Conservation (phyloP, 169 alveolate genomes). For the Toxoplasma gondii region DNA sequence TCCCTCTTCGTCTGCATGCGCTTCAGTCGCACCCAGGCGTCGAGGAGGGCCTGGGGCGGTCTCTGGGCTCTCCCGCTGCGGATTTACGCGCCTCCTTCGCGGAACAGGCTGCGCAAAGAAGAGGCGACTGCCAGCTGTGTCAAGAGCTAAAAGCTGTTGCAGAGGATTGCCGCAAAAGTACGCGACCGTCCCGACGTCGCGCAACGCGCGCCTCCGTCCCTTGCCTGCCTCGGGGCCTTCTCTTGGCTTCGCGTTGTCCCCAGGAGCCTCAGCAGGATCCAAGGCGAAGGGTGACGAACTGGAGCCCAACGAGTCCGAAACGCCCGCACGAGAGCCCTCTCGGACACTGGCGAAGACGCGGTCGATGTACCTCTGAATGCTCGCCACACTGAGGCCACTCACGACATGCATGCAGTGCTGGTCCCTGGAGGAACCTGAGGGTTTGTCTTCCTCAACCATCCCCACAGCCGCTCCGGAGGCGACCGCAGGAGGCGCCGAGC, state of each 20-base stretch:
- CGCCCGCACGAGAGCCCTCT: not conserved
- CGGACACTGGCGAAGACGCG: not conserved
- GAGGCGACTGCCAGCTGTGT: not conserved
- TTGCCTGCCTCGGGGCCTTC: not conserved
- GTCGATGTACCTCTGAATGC: not conserved
- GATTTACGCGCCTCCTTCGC: not conserved
- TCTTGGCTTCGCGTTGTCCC: not conserved
- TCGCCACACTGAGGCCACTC: not conserved
- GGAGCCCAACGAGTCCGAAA: too few relatives aligned
- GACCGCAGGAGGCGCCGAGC: not conserved
- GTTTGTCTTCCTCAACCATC: not conserved
- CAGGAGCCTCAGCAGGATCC: not conserved
- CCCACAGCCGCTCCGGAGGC: not conserved
- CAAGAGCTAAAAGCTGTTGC: not conserved
- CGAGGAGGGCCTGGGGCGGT: not conserved
- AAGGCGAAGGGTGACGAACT: too few relatives aligned
- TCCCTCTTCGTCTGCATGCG: too few relatives aligned
- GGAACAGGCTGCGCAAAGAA: slow-evolving; percentile 8
- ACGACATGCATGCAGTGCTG: slow-evolving; percentile 15
- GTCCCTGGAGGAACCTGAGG: not conserved
- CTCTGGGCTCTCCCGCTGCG: not conserved
- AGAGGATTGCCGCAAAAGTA: not conserved
- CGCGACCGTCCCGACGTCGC: not conserved
- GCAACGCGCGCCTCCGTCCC: not conserved
- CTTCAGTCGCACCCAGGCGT: too few relatives aligned